Evolutionary conservation across 1,139 yeast genomes (phyloP).

Genomic region (Hansenula anomala): DNA sequence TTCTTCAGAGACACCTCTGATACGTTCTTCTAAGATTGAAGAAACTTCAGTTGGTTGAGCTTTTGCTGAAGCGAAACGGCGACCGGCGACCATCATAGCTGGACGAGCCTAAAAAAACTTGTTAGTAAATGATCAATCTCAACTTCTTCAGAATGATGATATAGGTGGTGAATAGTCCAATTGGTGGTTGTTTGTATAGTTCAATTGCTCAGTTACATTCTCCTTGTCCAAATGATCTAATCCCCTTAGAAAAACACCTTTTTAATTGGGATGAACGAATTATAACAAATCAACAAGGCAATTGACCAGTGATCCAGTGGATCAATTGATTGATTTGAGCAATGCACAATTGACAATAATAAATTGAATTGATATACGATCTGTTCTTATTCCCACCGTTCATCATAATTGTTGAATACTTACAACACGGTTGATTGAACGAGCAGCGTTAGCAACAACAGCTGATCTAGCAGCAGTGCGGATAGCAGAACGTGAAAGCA

Average conservation of each 20-base stretch:
- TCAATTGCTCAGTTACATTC: too few relatives aligned
- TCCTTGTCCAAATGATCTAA: too few relatives aligned
- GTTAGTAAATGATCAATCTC: conserved; percentile 15
- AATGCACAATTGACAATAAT: background rate
- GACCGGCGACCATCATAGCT: conserved; percentile 54
- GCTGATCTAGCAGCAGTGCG: conserved; percentile 80
- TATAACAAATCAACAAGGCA: background rate
- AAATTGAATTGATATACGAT: background rate
- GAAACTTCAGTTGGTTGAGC: conserved; percentile 99
- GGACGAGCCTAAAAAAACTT: conserved; percentile 59
- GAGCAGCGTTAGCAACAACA: conserved; percentile 55
- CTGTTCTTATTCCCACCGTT: background rate
- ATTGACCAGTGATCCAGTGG: background rate
- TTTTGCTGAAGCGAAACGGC: conserved; percentile 93
- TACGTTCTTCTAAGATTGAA: conserved; percentile 97
- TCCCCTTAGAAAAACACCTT: too few relatives aligned
- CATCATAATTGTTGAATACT: conserved; percentile 32
- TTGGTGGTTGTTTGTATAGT: too few relatives aligned
- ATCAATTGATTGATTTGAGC: too few relatives aligned
- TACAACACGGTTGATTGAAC: conserved; percentile 56
- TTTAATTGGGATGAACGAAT: background rate
- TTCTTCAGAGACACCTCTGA: conserved; percentile 98
- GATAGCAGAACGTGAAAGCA: conserved; percentile 83
- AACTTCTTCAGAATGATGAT: too few relatives aligned
- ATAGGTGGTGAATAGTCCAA: too few relatives aligned